A percentile compares a stretch with the other conserved stretches of the same genome.
phyloP scores from a whole-genome alignment of 176 grass and related monocot species.

The Areca catechu region DNA sequence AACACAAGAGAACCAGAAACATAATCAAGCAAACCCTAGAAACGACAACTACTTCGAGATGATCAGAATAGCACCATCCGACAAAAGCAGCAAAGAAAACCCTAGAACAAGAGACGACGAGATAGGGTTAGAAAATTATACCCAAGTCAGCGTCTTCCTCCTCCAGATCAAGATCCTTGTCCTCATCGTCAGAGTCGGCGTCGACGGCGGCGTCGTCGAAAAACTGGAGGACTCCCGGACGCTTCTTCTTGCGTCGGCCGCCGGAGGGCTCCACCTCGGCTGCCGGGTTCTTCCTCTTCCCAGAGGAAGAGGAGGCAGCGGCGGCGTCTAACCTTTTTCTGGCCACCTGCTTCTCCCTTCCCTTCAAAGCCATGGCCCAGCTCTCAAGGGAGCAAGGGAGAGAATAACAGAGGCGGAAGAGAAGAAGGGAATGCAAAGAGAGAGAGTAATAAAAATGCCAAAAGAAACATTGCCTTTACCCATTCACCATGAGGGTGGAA shows the following conservation, averaged over 20 bases:
- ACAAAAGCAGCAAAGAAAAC: background rate
- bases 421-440: too few relatives aligned
- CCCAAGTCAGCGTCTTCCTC: constrained; percentile 24
- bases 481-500: too few relatives aligned
- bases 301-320: constrained; percentile 3
- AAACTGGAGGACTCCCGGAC: constrained; percentile 51
- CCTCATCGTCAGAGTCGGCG: constrained; percentile 41
- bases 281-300: constrained; percentile 28
- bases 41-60: background rate
- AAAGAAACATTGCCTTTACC: too few relatives aligned
- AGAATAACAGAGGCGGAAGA: background rate
- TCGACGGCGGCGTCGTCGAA: constrained; percentile 61
- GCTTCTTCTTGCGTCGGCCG: constrained; percentile 24
- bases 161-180: constrained; percentile 31
- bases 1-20: too few relatives aligned
- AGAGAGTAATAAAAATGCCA: too few relatives aligned
- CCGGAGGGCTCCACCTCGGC: constrained; percentile 20
- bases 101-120: background rate
- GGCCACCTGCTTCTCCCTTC: constrained; percentile 67
- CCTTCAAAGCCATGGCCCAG: constrained; percentile 54
- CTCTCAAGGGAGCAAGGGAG: constrained; percentile 7
- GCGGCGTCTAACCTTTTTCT: constrained; percentile 3
- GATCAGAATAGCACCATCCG: background rate
- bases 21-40: background rate
- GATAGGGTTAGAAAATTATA: constrained; percentile 6